Conservation (phyloP, 2,329 filamentous ascomycete species). For the Neonectria sp. region DNA sequence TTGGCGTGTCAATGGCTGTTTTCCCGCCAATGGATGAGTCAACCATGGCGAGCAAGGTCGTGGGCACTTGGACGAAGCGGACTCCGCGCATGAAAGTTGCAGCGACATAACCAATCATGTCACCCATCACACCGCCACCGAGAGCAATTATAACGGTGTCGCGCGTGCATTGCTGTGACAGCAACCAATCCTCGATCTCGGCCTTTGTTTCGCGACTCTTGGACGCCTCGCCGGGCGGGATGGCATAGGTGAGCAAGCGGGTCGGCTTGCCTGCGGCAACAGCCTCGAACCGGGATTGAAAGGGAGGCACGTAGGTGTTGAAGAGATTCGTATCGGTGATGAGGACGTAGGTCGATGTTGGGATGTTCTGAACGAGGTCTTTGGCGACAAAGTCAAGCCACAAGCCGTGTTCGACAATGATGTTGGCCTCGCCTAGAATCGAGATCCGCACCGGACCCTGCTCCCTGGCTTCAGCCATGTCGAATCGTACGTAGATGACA, state of each 20-base stretch:
- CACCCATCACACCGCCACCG: slow-evolving; percentile 96
- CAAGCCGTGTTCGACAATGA: slow-evolving; percentile 91
- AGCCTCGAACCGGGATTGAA: slow-evolving; percentile 65
- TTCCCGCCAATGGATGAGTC: slow-evolving; percentile 99
- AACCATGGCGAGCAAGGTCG: slow-evolving; percentile 95
- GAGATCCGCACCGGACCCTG: slow-evolving; percentile 73
- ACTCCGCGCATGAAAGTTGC: slow-evolving; percentile 99
- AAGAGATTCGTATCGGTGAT: slow-evolving; percentile 96
- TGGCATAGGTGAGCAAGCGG: slow-evolving; percentile 87
- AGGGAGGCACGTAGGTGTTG: slow-evolving; percentile 84
- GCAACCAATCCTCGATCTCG: slow-evolving; percentile 97
- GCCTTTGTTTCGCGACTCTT: slow-evolving; percentile 96
- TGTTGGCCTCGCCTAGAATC: slow-evolving; percentile 91
- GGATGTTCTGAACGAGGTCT: slow-evolving; percentile 83
- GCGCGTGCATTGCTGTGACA: slow-evolving; percentile 90
- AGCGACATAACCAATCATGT: slow-evolving; percentile 97
- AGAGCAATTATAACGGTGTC: slow-evolving; percentile 96
- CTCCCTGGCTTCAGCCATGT: slow-evolving; percentile 46
- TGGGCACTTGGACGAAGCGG: slow-evolving; percentile 96
- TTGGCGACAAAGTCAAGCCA: slow-evolving; percentile 86
- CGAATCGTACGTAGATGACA: slow-evolving; percentile 26
- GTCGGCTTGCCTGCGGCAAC: slow-evolving; percentile 55
- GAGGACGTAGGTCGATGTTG: slow-evolving; percentile 93
- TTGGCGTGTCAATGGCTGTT: slow-evolving; percentile 96
- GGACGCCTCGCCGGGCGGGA: slow-evolving; percentile 92